phyloP scores from a whole-genome alignment of 306 rosid species.

The Lablab purpureus region DNA sequence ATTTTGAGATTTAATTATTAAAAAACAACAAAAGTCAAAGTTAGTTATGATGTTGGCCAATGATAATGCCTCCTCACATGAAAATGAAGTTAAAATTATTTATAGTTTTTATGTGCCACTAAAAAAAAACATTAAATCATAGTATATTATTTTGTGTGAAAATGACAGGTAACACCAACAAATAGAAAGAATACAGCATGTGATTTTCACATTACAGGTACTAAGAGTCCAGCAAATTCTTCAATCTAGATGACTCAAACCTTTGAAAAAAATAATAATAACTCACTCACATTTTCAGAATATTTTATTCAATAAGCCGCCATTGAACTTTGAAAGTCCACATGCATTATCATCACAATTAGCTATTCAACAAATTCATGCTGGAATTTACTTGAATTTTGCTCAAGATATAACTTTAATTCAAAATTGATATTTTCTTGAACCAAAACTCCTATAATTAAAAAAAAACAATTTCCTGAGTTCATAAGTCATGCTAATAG shows the following conservation, averaged over 20 bases:
- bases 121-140: too few relatives aligned
- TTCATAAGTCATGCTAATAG: background rate
- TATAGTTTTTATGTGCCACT: background rate
- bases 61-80: background rate
- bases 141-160: too few relatives aligned
- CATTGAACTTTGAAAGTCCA: constrained; percentile 46
- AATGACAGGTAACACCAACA: background rate
- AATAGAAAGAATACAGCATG: constrained; percentile 5
- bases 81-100: background rate
- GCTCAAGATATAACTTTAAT: constrained; percentile 17
- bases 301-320: constrained; percentile 50
- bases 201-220: constrained; percentile 25
- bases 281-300: constrained; percentile 6
- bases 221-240: constrained; percentile 24
- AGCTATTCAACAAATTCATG: constrained; percentile 47
- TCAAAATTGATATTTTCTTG: constrained; percentile 6
- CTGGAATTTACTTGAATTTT: constrained; percentile 31
- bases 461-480: background rate
- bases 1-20: background rate
- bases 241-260: constrained; percentile 17
- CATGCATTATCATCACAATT: constrained; percentile 34
- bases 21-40: background rate
- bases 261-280: background rate
- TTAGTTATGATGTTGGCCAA: constrained; percentile 44
- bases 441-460: background rate